phyloP scores from a whole-genome alignment of 2,329 filamentous ascomycete species.

The Sarocladium strictum region DNA sequence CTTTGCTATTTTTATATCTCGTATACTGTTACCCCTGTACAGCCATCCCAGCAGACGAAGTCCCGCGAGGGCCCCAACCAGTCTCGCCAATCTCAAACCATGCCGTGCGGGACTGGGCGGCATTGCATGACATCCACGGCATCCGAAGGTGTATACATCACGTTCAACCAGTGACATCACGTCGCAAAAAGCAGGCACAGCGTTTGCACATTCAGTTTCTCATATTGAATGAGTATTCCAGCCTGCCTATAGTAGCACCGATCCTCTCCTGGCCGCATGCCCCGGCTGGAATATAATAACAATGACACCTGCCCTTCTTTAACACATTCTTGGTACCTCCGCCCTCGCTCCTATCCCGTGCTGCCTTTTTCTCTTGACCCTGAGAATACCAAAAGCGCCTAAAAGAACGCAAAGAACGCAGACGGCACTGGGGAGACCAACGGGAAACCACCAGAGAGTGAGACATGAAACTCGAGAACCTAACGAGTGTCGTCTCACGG shows the following conservation, averaged over 20 bases:
- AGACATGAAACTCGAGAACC: not conserved
- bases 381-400: constrained; percentile 9
- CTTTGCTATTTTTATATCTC: too few species aligned
- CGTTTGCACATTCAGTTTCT: not conserved
- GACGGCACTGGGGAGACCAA: not conserved
- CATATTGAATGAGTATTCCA: constrained; percentile 3
- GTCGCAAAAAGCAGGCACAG: too few species aligned
- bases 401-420: constrained; percentile 8
- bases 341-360: constrained; percentile 6
- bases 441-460: not conserved
- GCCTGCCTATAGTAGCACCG: constrained; percentile 2
- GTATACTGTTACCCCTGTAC: too few species aligned
- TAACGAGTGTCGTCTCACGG: not conserved
- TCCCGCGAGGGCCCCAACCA: too few species aligned
- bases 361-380: constrained; percentile 8
- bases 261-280: constrained; percentile 4
- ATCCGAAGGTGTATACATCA: too few species aligned
- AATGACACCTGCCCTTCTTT: not conserved
- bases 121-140: not conserved
- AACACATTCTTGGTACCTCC: constrained; percentile 7
- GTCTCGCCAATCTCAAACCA: too few species aligned
- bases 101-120: not conserved
- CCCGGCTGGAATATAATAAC: constrained; percentile 4
- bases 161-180: too few species aligned
- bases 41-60: too few species aligned